Evolutionary conservation across 2,329 filamentous ascomycete genomes (phyloP).

Genomic region (Trichoderma harzianum): DNA sequence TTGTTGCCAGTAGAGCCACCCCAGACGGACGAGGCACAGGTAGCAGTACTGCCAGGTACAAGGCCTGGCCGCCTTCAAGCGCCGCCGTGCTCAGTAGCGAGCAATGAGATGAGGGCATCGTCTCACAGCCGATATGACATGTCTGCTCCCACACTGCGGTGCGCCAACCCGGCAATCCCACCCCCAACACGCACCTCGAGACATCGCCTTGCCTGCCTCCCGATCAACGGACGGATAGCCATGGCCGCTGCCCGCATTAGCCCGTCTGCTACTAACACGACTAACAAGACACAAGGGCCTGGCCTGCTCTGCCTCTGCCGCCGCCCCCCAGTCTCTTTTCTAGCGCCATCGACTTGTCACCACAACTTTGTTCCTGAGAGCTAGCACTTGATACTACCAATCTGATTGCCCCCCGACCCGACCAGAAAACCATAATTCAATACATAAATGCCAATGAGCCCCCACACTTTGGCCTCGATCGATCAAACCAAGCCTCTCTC

Average conservation of each 20-base stretch:
- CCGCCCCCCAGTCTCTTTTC: slow-evolving; percentile 7
- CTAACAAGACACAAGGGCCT: not conserved
- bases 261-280: not conserved
- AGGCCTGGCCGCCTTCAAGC: not conserved
- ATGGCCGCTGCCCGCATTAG: slow-evolving; percentile 19
- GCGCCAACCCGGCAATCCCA: slow-evolving; percentile 19
- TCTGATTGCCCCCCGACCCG: not conserved
- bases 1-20: not conserved
- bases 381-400: slow-evolving; percentile 4
- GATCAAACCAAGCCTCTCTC: slow-evolving; percentile 15
- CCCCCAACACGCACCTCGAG: slow-evolving; percentile 21
- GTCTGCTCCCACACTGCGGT: slow-evolving; percentile 28
- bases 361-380: slow-evolving; percentile 10
- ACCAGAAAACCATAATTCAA: slow-evolving; percentile 36
- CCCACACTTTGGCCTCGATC: slow-evolving; percentile 25
- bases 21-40: not conserved
- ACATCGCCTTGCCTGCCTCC: slow-evolving; percentile 27
- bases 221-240: slow-evolving; percentile 25
- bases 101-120: slow-evolving; percentile 18
- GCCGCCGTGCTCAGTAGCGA: not conserved
- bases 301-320: slow-evolving; percentile 18
- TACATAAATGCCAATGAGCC: slow-evolving; percentile 32
- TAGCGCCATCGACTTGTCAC: slow-evolving; percentile 19
- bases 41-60: slow-evolving; percentile 4
- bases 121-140: slow-evolving; percentile 37